Evolutionary conservation across 352 stramenopile species (phyloP).

Genomic region (Thraustochytrium striatum): DNA sequence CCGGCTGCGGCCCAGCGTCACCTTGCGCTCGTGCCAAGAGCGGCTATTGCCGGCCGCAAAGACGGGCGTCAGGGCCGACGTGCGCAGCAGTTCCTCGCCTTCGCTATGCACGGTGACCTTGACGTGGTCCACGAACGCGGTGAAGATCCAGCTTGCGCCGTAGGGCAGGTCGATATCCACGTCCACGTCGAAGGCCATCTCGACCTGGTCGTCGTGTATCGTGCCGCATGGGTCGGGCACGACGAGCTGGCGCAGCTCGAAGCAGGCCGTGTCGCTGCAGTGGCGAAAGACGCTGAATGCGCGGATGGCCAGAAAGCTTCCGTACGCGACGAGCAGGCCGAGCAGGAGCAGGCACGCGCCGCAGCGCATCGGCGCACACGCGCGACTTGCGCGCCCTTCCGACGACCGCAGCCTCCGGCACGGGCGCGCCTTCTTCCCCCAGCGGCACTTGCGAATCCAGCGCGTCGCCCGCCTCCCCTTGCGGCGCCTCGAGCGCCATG

Average conservation of each 20-base stretch:
- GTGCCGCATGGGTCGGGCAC: neutral
- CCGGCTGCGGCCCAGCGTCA: neutral
- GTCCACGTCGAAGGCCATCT: neutral
- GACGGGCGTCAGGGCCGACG: neutral
- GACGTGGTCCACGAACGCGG: neutral
- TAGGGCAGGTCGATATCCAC: neutral
- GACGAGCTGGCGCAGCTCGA: neutral
- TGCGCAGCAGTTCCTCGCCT: neutral
- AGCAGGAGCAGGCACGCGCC: too few relatives aligned
- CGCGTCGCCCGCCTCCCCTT: too few relatives aligned
- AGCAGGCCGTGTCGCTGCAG: too few relatives aligned
- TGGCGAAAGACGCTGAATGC: too few relatives aligned
- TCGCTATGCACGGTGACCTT: neutral
- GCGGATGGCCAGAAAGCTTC: too few relatives aligned
- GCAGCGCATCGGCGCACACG: too few relatives aligned
- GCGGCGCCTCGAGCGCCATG: too few relatives aligned
- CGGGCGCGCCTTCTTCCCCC: too few relatives aligned
- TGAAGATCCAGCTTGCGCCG: neutral
- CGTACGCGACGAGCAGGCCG: too few relatives aligned
- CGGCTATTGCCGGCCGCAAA: neutral
- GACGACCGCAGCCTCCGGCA: too few relatives aligned
- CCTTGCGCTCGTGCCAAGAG: neutral
- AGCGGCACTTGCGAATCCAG: too few relatives aligned
- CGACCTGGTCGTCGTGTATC: neutral
- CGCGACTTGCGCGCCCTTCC: too few relatives aligned